Evolutionary conservation across 2,329 filamentous ascomycete genomes (phyloP), one percentile per base, ranked within the genome.

Genomic region (Diaporthe citri): DNA sequence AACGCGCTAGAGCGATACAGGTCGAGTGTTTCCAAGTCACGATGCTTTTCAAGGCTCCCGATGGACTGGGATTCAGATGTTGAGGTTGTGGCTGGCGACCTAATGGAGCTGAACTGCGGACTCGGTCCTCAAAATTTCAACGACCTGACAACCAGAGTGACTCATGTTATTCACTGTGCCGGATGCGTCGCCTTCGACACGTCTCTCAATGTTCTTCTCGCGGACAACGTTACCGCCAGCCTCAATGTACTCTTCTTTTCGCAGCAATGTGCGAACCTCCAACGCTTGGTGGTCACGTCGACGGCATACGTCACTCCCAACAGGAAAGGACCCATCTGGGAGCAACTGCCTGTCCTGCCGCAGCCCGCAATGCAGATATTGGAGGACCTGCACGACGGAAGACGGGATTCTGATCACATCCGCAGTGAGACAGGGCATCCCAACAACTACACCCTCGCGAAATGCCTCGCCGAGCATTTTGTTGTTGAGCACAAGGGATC

Each of bases 361-460:
- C 60, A 43, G 9, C n/a, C 75, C 4, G 74, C 75, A 12, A 34
- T 46, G 13, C 56, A 73, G 17, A 71, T 76, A 9, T 39, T 75
- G 22, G 41, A 66, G 5, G 71, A 75, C 17, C 20, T 76, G 34
- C 64, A 67, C 13, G 51, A 76, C 22, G 74, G 74, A 67, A 70
- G 57, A n/a, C 67, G 55, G 13, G 51, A 59, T 28, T 12, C 70
- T 2, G 71, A 71, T 3, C 31, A 75, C 20, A 56, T 71, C 12
- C 41, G 74, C 41, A 57, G 25, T 17, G 71, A 73, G 28, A 76
- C 76, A 10, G 76, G 76, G 1, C 75, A 77, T 64, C 75, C 73
- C 12, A 77, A 77, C 55, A 59, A 76, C 28, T 77, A 77, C 39
- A 77, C 73, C 8, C 60, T 77, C 17, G 75, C 76, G 17, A 77